A percentile compares a stretch with the other conserved stretches of the same genome.
Evolutionary conservation across 768 basidiomycete genomes (phyloP).

Genomic region (Boletellus ananas): DNA sequence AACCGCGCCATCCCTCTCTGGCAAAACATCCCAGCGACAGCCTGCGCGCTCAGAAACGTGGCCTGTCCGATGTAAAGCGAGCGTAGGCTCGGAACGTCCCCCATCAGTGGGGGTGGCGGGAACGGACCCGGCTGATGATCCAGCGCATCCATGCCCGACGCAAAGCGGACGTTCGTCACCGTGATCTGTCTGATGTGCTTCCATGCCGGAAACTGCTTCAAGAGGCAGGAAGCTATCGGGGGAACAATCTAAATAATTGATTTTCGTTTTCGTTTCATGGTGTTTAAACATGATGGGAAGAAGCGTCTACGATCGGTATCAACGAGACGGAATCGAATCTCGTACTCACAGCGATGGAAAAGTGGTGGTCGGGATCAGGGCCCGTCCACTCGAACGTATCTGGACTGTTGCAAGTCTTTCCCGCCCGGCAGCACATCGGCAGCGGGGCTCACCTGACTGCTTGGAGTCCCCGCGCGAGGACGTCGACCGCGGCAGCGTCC

Average conservation of each 20-base stretch:
- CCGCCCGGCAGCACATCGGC: no score
- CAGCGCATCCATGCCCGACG: constrained; percentile 16
- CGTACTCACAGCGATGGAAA: constrained; percentile 55
- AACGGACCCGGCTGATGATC: not conserved
- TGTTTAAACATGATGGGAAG: no score
- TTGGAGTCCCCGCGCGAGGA: constrained; percentile 32
- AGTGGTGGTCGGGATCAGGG: constrained; percentile 58
- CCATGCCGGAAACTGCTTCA: constrained; percentile 34
- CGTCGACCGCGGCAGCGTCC: constrained; percentile 26
- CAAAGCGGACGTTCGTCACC: constrained; percentile 47
- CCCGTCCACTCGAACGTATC: constrained; percentile 53
- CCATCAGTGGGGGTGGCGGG: constrained; percentile 29
- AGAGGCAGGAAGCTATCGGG: constrained; percentile 21
- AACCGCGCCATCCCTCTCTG: constrained; percentile 25
- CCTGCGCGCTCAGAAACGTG: constrained; percentile 40
- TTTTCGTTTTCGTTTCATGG: not conserved
- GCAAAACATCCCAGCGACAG: constrained; percentile 37
- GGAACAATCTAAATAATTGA: constrained; percentile 18
- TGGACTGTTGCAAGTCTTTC: constrained; percentile 35
- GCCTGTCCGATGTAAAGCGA: constrained; percentile 50
- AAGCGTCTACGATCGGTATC: no score
- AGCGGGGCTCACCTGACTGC: constrained; percentile 40
- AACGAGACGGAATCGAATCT: no score
- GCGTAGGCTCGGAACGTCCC: constrained; percentile 36
- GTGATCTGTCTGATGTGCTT: constrained; percentile 42